Percentiles rank a stretch among this genome's conserved stretches.
Evolutionary conservation across 2,329 filamentous ascomycete species (phyloP).

Genomic region (Neospermospora avenae): DNA sequence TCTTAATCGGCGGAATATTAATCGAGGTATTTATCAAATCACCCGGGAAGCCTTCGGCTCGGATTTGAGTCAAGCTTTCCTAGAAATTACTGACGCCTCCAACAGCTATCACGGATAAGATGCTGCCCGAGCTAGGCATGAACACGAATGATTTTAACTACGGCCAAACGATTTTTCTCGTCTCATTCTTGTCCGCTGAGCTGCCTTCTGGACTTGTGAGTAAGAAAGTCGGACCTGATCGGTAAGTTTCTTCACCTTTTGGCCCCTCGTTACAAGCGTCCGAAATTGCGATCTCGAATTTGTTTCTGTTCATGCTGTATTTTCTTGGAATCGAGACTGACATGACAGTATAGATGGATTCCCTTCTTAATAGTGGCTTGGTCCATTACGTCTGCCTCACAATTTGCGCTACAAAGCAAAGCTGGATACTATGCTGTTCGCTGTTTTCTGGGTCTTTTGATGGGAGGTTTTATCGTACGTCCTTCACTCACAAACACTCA

Average conservation of each 20-base stretch:
- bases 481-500: background rate
- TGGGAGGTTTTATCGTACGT: constrained; percentile 19
- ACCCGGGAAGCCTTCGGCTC: no score
- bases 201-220: constrained; percentile 57
- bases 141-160: constrained; percentile 47
- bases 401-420: constrained; percentile 4
- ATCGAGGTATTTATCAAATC: no score
- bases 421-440: constrained; percentile 13
- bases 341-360: constrained; percentile 38
- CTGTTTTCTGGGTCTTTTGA: constrained; percentile 14
- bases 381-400: constrained; percentile 41
- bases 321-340: no score
- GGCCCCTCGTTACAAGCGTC: no score
- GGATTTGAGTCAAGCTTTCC: no score
- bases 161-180: constrained; percentile 37
- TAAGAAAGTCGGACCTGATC: constrained; percentile 51
- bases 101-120: constrained; percentile 12
- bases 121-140: constrained; percentile 49
- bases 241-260: background rate
- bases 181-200: constrained; percentile 51
- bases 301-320: no score
- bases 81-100: background rate
- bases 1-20: constrained; percentile 10
- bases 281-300: no score
- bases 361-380: constrained; percentile 48